Evolutionary conservation across 225 moss, liverwort and hornwort species (phyloP), one percentile per base, ranked within the genome.

Genomic region (Antitrichia curtipendula): DNA sequence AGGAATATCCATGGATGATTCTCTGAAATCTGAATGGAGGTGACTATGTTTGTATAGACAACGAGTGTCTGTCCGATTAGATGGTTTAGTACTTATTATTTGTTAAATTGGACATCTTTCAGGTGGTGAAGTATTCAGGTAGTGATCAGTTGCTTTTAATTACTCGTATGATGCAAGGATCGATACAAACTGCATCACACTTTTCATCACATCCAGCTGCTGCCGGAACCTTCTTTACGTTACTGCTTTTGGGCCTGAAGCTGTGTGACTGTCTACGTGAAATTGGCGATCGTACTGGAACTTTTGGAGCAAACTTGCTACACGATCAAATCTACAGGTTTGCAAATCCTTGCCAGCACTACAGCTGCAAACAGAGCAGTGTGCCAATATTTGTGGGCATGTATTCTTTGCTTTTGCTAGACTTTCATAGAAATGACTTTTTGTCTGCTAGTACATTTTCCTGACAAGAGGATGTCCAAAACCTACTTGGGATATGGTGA

Each of bases 171-270:
- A 92, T 97, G 87, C 96, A 96, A 95, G 97, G 95, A 50, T 97
- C 97, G 50, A 84, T 96, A 50, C 89, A 92, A 64, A 89, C 86
- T 82, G 86, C 91, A 54, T 87, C 75, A 45, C 93, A 90, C 56
- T 94, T 97, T 80, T 94, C 95, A 66, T 91, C 96, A 74, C 97
- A 97, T 90, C 97, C 96, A 91, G 96, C 94, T 79, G 95, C 96
- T 87, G 92, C 92, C 76, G 97, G 97, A 66, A 84, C 92, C 61
- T 93, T 97, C 84, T 97, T 97, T 87, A 95, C 96, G 47, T 94
- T 97, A 68, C 62, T 97, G 90, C 83, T 97, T 75, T 91, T 97
- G 58, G 94, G 96, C 49, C 83, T 97, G 57, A 96, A 95, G 90
- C 89, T 94, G 58, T 92, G 94, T 71, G 88, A 81, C 52, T 91